Evolutionary conservation across 192 early-diverging fungal genomes (phyloP).

Genomic region (Piromyces finnis): DNA sequence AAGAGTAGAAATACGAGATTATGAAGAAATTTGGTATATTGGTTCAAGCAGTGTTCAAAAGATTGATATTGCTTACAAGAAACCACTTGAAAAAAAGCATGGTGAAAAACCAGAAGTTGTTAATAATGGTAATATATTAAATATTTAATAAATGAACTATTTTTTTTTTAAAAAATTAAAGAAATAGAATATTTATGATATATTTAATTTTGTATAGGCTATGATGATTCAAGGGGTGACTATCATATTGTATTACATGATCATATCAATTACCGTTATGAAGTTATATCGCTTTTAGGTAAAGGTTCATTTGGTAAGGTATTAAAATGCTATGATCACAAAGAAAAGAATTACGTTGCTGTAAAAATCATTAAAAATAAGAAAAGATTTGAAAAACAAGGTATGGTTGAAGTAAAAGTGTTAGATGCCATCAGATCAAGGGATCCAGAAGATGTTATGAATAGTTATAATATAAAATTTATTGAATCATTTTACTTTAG

Average conservation of each 20-base stretch:
- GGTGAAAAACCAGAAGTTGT: slow-evolving; percentile 32
- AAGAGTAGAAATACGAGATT: slow-evolving; percentile 68
- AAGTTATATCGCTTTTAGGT: slow-evolving; percentile 74
- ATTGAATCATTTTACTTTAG: slow-evolving; percentile 84
- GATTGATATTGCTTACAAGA: slow-evolving; percentile 33
- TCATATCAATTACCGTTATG: slow-evolving; percentile 86
- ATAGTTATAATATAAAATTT: slow-evolving; percentile 71
- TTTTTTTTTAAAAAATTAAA: too few relatives aligned
- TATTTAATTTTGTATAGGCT: slow-evolving; percentile 9
- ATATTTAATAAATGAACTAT: too few relatives aligned
- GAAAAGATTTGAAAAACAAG: slow-evolving; percentile 90
- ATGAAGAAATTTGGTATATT: slow-evolving; percentile 70
- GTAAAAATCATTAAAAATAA: slow-evolving; percentile 94
- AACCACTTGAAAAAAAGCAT: slow-evolving; percentile 36
- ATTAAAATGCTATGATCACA: slow-evolving; percentile 85
- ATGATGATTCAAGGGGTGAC: slow-evolving; percentile 90
- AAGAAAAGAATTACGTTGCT: slow-evolving; percentile 64
- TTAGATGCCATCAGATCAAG: slow-evolving; percentile 64
- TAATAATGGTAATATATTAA: slow-evolving; percentile 8
- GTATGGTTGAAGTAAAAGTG: slow-evolving; percentile 84
- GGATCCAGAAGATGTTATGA: slow-evolving; percentile 45
- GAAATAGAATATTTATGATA: too few relatives aligned
- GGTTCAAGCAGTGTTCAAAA: slow-evolving; percentile 43
- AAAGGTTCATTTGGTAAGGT: slow-evolving; percentile 95
- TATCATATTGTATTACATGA: slow-evolving; percentile 73